A percentile compares a stretch with the other conserved stretches of the same genome.
Evolutionary conservation across 176 grass and related monocot species (phyloP).

Genomic region (Juncus inflexus): DNA sequence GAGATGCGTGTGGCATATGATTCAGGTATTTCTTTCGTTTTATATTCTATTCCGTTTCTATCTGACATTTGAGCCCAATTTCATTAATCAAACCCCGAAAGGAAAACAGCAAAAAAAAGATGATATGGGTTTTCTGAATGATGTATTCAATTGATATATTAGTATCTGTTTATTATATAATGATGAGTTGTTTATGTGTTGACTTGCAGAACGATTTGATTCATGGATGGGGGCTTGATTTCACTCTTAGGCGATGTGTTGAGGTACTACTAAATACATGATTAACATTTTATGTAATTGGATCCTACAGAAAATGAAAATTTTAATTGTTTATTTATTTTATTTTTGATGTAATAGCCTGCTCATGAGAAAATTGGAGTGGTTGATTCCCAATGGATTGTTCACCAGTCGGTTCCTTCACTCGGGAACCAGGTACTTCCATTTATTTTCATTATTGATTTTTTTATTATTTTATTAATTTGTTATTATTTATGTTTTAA

Average conservation of each 20-base stretch:
- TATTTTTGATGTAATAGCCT: conserved; percentile 38
- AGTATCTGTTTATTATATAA: too few species aligned
- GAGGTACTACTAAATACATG: conserved; percentile 42
- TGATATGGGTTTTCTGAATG: too few species aligned
- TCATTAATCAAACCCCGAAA: too few species aligned
- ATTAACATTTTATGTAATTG: neutral
- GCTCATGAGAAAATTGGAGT: conserved; percentile 90
- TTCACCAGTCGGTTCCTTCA: conserved; percentile 83
- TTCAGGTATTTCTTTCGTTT: conserved; percentile 51
- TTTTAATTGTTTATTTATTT: conserved; percentile 3
- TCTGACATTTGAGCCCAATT: too few species aligned
- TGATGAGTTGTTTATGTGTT: neutral
- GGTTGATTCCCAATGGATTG: conserved; percentile 95
- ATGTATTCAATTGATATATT: too few species aligned
- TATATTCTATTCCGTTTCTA: neutral
- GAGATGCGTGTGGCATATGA: conserved; percentile 99
- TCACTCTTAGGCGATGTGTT: conserved; percentile 66
- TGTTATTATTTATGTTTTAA: neutral
- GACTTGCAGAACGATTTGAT: conserved; percentile 62
- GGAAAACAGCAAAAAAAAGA: too few species aligned
- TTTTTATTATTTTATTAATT: neutral
- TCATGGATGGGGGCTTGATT: conserved; percentile 93
- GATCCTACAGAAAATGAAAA: neutral
- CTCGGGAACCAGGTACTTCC: conserved; percentile 60
- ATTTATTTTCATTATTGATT: neutral